Base-by-base conservation (phyloP, 257 asterid species). In the Penstemon newberryi region DNA sequence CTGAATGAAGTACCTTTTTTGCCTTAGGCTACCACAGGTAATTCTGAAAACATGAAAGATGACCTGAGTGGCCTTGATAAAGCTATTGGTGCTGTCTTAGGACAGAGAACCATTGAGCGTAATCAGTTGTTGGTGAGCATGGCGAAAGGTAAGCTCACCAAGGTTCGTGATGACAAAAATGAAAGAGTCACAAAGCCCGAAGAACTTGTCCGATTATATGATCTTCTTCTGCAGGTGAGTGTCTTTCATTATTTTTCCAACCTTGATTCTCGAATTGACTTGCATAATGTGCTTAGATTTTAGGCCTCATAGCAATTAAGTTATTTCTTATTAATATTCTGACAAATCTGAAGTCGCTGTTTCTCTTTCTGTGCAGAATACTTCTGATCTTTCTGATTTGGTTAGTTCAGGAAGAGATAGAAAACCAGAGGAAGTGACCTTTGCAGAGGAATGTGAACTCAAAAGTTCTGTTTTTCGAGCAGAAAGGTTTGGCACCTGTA, bases 1-100 rank as follows among this genome's bases (percentile, higher is more conserved):
- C 72, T 81, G 70, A 71, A 75, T 67, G 65, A 36, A 43, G 49
- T 58, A 52, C 63, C 67, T 42, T 71, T 46, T 72, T 68, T 85
- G 61, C 54, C 80, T 59, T 74, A 94, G 97, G 93, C 84, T 58
- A 81, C 71, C 69, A 87, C 99, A 54, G 97, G 96, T 71, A 85
- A 84, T 81, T 88, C 99, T 52, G 97, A 94, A 74, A 89, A 58
- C 73, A 69, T 87, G 84, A 91, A 86, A 80, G 99, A 94, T 75
- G 96, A 94, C 67, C 88, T 94, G 66, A 91, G 88, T 78, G 97
- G 97, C 77, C 97, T 94, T 73, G 96, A 89, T 76, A 94, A 94
- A 77, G 97, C 99, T 70, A 83, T 94, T 77, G 90, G 96, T 70
- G 93, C 97, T 75, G 81, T 89, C 62, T 73, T 94, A 74, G 96